phyloP scores from a whole-genome alignment of 352 stramenopile genomes.

The Globisporangium echinulatum region DNA sequence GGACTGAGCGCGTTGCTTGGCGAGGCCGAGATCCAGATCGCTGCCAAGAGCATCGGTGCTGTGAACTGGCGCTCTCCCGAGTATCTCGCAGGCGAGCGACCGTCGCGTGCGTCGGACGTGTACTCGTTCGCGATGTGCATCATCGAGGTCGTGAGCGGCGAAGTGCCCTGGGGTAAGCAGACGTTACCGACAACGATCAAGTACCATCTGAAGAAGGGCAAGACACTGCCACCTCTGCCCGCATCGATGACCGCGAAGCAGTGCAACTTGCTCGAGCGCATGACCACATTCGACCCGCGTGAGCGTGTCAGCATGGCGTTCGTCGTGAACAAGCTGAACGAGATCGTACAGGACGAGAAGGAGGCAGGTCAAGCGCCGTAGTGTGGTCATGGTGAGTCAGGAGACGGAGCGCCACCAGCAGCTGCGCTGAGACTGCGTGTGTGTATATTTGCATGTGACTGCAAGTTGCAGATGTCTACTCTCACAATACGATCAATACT shows the following conservation, averaged over 20 bases:
- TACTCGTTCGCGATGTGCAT: no score
- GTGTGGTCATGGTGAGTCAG: no score
- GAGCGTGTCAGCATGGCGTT: not conserved
- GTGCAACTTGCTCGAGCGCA: conserved; percentile 1
- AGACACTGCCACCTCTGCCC: not conserved
- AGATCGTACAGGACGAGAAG: not conserved
- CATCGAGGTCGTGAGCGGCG: no score
- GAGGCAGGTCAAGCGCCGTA: no score
- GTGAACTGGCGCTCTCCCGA: not conserved
- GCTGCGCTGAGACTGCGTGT: no score
- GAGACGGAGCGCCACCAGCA: no score
- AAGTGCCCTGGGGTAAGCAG: no score
- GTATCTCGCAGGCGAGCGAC: not conserved
- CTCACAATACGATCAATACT: no score
- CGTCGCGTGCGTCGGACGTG: no score
- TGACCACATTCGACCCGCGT: not conserved
- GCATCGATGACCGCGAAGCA: not conserved
- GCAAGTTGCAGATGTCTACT: no score
- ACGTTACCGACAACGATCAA: not conserved
- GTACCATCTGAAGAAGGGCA: not conserved
- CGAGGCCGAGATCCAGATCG: not conserved
- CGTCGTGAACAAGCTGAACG: not conserved
- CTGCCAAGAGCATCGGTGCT: not conserved
- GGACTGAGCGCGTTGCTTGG: not conserved
- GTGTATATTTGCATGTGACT: no score